A percentile compares a stretch with the other conserved stretches of the same genome.
Conservation (phyloP, 257 asterid species). For the Dorcoceras hygrometricum region DNA sequence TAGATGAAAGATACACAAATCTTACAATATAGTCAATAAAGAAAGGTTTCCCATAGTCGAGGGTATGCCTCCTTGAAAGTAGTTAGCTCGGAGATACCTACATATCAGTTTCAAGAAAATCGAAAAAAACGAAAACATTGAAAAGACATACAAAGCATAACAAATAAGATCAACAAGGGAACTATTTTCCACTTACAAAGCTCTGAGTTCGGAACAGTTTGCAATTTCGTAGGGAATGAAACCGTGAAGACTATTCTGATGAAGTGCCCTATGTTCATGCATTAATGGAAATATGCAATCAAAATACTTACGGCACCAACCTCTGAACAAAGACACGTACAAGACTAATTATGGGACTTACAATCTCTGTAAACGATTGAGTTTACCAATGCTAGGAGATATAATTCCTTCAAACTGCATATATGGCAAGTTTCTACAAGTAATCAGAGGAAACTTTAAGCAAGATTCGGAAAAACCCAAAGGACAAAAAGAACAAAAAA, state of each 20-base stretch:
- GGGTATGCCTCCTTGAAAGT: slow-evolving; percentile 94
- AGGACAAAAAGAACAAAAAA: slow-evolving; percentile 8
- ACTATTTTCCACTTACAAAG: slow-evolving; percentile 56
- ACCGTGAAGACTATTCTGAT: slow-evolving; percentile 87
- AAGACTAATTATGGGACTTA: slow-evolving; percentile 36
- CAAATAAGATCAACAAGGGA: background rate
- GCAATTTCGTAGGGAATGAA: slow-evolving; percentile 69
- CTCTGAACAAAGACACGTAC: background rate
- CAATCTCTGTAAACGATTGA: slow-evolving; percentile 74
- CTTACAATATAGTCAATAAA: slow-evolving; percentile 73
- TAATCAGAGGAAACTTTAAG: slow-evolving; percentile 10
- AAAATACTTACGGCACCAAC: slow-evolving; percentile 9
- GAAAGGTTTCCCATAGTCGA: slow-evolving; percentile 82
- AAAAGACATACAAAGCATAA: background rate
- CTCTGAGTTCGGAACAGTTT: slow-evolving; percentile 77
- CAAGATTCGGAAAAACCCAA: slow-evolving; percentile 9
- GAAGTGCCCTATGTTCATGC: slow-evolving; percentile 70
- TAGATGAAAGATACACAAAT: slow-evolving; percentile 12
- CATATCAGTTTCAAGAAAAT: background rate
- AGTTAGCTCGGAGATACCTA: slow-evolving; percentile 83
- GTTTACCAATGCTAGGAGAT: slow-evolving; percentile 79
- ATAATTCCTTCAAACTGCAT: slow-evolving; percentile 86
- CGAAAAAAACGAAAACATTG: background rate
- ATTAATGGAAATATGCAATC: slow-evolving; percentile 3
- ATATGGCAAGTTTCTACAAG: slow-evolving; percentile 73